phyloP scores from a whole-genome alignment of 129 eudicot species.

The Helianthus tuberosus region DNA sequence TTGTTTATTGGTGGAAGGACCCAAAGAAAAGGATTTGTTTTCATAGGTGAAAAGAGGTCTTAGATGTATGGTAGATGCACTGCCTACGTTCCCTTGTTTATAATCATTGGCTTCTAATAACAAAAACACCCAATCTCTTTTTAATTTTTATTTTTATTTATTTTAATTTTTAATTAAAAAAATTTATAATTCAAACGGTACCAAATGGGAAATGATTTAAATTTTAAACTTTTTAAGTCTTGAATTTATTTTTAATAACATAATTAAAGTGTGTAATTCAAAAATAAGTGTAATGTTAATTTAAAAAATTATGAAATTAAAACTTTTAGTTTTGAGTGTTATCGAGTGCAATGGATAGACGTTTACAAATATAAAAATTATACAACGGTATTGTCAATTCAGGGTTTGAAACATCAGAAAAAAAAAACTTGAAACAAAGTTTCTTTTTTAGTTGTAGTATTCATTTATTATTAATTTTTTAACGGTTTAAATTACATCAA shows the following conservation, averaged over 20 bases:
- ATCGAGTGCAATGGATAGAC: too few relatives aligned
- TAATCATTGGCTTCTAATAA: conserved; percentile 53
- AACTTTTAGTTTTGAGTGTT: too few relatives aligned
- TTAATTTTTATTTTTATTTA: conserved; percentile 1
- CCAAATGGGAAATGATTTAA: not conserved
- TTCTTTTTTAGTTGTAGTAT: too few relatives aligned
- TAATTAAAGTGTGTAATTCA: not conserved
- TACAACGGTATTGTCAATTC: too few relatives aligned
- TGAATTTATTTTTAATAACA: not conserved
- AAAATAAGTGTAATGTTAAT: not conserved
- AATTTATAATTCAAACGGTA: not conserved
- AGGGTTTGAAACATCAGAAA: too few relatives aligned
- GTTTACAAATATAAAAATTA: too few relatives aligned
- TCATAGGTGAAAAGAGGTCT: conserved; percentile 30
- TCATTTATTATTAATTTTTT: too few relatives aligned
- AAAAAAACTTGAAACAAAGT: too few relatives aligned
- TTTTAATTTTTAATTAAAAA: not conserved
- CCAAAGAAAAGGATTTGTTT: conserved; percentile 33
- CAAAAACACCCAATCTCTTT: conserved; percentile 18
- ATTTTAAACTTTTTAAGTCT: not conserved
- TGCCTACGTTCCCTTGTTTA: conserved; percentile 58
- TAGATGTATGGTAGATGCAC: conserved; percentile 60
- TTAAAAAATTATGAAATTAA: too few relatives aligned
- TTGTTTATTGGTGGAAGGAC: conserved; percentile 56
- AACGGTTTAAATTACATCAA: too few relatives aligned